Percentiles rank a stretch among this genome's conserved stretches.
These are phyloP conservation scores for Torulaspora maleeae DNA, from an alignment of 805 yeast genomes.

Conservation along the genomic window DNA sequence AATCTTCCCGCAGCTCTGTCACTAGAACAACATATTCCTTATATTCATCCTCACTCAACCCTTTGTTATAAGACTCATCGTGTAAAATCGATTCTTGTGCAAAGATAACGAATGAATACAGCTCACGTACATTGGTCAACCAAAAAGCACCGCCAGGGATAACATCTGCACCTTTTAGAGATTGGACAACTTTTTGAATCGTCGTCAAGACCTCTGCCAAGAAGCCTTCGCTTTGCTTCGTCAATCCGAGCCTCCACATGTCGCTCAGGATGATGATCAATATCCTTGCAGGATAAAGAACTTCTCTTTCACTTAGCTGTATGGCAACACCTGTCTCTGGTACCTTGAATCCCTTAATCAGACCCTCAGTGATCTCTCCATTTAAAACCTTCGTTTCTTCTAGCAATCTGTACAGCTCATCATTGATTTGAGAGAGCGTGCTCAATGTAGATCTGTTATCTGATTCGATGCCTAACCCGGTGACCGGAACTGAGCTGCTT, in stretches of 20 bases:
- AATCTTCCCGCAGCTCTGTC: constrained; percentile 88
- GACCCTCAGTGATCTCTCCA: constrained; percentile 79
- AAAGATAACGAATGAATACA: constrained; percentile 88
- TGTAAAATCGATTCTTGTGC: constrained; percentile 90
- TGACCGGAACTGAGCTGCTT: constrained; percentile 11
- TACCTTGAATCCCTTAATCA: constrained; percentile 76
- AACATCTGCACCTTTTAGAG: constrained; percentile 79
- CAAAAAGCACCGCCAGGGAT: constrained; percentile 94
- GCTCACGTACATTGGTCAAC: constrained; percentile 93
- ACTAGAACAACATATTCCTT: constrained; percentile 84
- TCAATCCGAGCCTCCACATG: constrained; percentile 96
- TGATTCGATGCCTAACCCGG: constrained; percentile 29
- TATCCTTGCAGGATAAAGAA: constrained; percentile 92
- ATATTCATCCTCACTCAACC: constrained; percentile 86
- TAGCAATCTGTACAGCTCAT: constrained; percentile 64
- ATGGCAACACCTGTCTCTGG: constrained; percentile 85
- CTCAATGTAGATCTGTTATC: constrained; percentile 41
- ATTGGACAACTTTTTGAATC: constrained; percentile 76
- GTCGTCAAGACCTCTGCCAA: constrained; percentile 83
- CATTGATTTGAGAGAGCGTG: constrained; percentile 66
- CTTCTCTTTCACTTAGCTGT: constrained; percentile 80
- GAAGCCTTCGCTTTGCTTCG: constrained; percentile 86
- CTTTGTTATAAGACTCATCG: constrained; percentile 71
- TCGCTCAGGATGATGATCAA: constrained; percentile 87
- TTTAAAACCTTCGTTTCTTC: constrained; percentile 70